Base-by-base conservation (phyloP, 306 rosid genomes). In the Macrotyloma uniflorum region DNA sequence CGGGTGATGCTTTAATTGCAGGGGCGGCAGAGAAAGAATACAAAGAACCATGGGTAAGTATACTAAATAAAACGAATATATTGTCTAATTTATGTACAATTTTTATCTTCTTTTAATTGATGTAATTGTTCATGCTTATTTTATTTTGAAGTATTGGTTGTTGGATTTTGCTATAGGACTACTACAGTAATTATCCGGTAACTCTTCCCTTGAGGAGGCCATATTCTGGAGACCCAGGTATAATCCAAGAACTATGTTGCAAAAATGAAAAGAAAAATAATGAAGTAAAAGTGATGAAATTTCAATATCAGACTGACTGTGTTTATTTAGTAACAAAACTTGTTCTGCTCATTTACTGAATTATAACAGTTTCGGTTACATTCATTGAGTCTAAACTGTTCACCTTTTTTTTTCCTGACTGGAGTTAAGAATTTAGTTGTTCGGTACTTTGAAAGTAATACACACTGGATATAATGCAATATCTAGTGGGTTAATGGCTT, bases 171-270 rank as follows among this genome's bases (percentile, higher is more conserved):
- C 63, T 88, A 61, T 87, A 92, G 98, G 93, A 93, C 86, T 87
- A 87, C 15, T 75, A 85, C 81, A 79, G 87, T 73, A 59, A 87
- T 77, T 91, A 88, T 83, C 98, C 96, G 14, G 49, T 49, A 75
- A 81, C 91, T 75, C 97, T 91, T 85, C 93, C 98, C 68, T 4
- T 88, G 85, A 86, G 98, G 82, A 88, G 83, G 71, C 97, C 93
- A 15, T 88, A 91, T 91, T 86, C 91, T 8, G 96, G 97, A 78
- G 83, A 92, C 84, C 98, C 97, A 82, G 96, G 98, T 92, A 86
- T 28, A 82, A 86, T 62, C 38, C 49, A 22, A 26, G 40, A 67
- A n/a, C 38, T 28, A 70, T 73, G 46, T 74, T 70, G 62, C 4
- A 26, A 20, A 30, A 36, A 58, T 20, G 20, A 77, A 46, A 16